Base-by-base conservation (phyloP, 306 rosid species). In the Inga oerstediana region DNA sequence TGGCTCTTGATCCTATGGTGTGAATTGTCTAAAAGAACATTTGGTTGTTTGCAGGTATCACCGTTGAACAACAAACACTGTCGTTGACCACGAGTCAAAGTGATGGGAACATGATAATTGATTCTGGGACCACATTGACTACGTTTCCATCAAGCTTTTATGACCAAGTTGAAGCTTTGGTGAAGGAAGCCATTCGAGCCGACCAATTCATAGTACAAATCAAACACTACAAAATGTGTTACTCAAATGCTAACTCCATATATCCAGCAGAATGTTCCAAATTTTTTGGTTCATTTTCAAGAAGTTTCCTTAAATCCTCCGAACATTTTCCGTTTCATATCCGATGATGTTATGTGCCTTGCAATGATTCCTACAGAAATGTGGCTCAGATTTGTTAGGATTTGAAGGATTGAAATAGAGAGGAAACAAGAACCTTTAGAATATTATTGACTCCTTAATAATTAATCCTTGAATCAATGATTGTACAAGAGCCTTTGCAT, bases 61-160 rank as follows among this genome's bases (percentile, higher is more conserved):
- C 61, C n/a, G 12, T 80, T 27, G 78, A 30, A 27, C 15, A 73
- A 20, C 5, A 15, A 3, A 71, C 15, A 3, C 24, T 56, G 19
- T 10, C 39, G 48, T 7, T 9, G 39, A 10, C 22, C 34, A 32
- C 34, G 15, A 16, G 22, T 54, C 22, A 54, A 54, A 54, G 61
- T 0, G 3, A 54, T 30, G 75, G 52, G 4, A 74, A 64, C 44
- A 81, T 48, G 7, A 1, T 62, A 2, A 62, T 81, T 15, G 84
- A 81, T 74, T 81, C 84, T 1, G 75, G 79, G 56, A 13, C 79
- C 0, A 81, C 79, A 14, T n/a, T 64, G 54, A 62, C 74, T 0
- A 0, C 3, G 5, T 54, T 74, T 45, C 20, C 32, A 58, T 34
- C 65, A 14, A 22, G 4, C 16, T 74, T 81, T 1, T 74, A 81